Base-by-base conservation (phyloP, 805 yeast genomes). In the Nakazawaea laoshanensis region DNA sequence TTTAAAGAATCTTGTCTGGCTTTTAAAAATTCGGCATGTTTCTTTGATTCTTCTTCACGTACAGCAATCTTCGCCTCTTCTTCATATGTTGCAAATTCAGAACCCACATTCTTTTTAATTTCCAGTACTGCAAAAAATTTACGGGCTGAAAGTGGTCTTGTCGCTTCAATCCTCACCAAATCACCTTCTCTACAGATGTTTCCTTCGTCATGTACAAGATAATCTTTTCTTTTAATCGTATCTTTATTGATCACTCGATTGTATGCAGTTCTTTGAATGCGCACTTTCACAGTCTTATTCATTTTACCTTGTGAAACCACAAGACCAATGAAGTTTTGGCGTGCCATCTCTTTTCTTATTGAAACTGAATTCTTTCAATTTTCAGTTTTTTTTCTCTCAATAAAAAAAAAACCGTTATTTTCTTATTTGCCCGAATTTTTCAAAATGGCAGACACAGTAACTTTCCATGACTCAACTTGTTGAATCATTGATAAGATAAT, bases 221-320 rank as follows among this genome's bases (percentile, higher is more conserved):
- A 87, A 49, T 85, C 94, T 48, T 81, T 83, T 62, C 87, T 74
- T 48, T 71, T 76, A 48, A 82, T 61, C 44, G 84, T 67, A 44
- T 84, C 85, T 59, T 82, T 83, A 53, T 82, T 81, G 42, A 84
- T 70, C 39, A 66, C 61, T 38, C 70, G 70, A 56, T 86, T 81
- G 63, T 77, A 85, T 27, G 73, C 71, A 49, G 77, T 77, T 29
- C 77, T 77, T 52, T 82, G 80, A 20, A 89, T 88, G 40, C 95
- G 73, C 39, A 89, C 96, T 61, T 87, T 88, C 42, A 89, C 87
- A 37, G 97, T 89, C 63, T 89, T 92, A 59, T 72, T 70, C 96
- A 88, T 92, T 56, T 86, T 86, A 27, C 97, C 97, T 52, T 88
- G 96, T 32, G 96, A 86, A 20, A 87, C 77, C 45, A 89, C 97